A percentile compares a stretch with the other conserved stretches of the same genome.
These are phyloP conservation scores for Aspergillus pseudoterreus DNA, from an alignment of 2,329 filamentous ascomycete species.

Conservation along the genomic window DNA sequence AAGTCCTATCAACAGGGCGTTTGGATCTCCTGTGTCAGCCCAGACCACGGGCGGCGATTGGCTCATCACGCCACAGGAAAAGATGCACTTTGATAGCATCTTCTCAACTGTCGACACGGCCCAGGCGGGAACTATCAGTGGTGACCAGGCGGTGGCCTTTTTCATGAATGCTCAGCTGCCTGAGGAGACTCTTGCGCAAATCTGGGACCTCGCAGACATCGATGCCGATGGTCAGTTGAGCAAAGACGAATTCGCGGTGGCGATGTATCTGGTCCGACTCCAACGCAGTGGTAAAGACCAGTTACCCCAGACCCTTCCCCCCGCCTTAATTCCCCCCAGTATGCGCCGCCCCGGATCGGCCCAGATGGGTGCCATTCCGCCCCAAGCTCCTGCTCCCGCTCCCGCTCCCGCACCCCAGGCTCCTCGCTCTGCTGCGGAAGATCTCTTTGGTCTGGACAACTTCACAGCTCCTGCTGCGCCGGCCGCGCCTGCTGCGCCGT, in stretches of 20 bases:
- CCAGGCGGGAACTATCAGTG: slow-evolving; percentile 79
- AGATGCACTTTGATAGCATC: slow-evolving; percentile 80
- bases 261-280: slow-evolving; percentile 94
- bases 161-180: slow-evolving; percentile 87
- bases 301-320: slow-evolving; percentile 73
- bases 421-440: slow-evolving; percentile 78
- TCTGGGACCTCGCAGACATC: slow-evolving; percentile 96
- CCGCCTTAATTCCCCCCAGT: slow-evolving; percentile 79
- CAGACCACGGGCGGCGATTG: slow-evolving; percentile 66
- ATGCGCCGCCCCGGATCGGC: slow-evolving; percentile 59
- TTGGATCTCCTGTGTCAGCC: slow-evolving; percentile 48
- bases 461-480: slow-evolving; percentile 52
- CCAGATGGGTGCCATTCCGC: slow-evolving; percentile 37
- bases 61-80: slow-evolving; percentile 79
- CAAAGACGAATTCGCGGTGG: slow-evolving; percentile 90
- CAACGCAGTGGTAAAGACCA: slow-evolving; percentile 71
- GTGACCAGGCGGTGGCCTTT: slow-evolving; percentile 91
- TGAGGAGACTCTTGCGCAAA: slow-evolving; percentile 85
- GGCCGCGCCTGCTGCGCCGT: slow-evolving; percentile 51
- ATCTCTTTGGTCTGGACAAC: slow-evolving; percentile 88
- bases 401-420: slow-evolving; percentile 43
- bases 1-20: slow-evolving; percentile 55
- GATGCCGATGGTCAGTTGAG: slow-evolving; percentile 82
- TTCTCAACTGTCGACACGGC: slow-evolving; percentile 80
- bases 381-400: slow-evolving; percentile 43